These are phyloP conservation scores for Clonostachys solani DNA, from an alignment of 2,329 filamentous ascomycete genomes.

Conservation along the genomic window DNA sequence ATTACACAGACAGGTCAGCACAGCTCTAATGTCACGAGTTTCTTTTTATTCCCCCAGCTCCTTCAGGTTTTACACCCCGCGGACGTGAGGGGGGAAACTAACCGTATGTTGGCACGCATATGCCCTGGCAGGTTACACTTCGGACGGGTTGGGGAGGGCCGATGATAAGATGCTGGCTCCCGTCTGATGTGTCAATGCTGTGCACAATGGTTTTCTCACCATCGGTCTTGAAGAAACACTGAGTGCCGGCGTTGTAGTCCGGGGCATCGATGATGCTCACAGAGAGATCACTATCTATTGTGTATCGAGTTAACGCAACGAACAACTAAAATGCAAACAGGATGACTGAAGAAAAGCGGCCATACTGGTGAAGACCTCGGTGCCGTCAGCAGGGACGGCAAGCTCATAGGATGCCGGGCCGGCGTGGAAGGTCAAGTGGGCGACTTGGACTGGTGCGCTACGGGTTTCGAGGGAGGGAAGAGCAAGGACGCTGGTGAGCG, in stretches of 20 bases:
- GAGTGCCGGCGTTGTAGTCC: constrained; percentile 33
- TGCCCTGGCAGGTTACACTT: constrained; percentile 34
- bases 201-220: constrained; percentile 20
- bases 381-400: constrained; percentile 34
- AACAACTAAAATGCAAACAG: not conserved
- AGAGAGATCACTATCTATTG: constrained; percentile 28
- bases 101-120: constrained; percentile 34
- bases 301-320: not conserved
- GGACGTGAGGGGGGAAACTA: constrained; percentile 1
- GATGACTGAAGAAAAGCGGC: not conserved
- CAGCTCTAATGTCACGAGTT: no score
- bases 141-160: constrained; percentile 37
- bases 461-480: constrained; percentile 1
- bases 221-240: constrained; percentile 37
- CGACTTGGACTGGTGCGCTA: constrained; percentile 23
- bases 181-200: constrained; percentile 14
- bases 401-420: constrained; percentile 34
- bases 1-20: no score
- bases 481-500: constrained; percentile 1
- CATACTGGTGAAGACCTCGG: constrained; percentile 28
- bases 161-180: constrained; percentile 33
- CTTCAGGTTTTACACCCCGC: not conserved
- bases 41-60: not conserved
- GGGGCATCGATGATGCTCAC: constrained; percentile 34
- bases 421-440: constrained; percentile 38